These are phyloP conservation scores for Trematosphaeria pertusa DNA, from an alignment of 2,329 filamentous ascomycete genomes.

Conservation along the genomic window DNA sequence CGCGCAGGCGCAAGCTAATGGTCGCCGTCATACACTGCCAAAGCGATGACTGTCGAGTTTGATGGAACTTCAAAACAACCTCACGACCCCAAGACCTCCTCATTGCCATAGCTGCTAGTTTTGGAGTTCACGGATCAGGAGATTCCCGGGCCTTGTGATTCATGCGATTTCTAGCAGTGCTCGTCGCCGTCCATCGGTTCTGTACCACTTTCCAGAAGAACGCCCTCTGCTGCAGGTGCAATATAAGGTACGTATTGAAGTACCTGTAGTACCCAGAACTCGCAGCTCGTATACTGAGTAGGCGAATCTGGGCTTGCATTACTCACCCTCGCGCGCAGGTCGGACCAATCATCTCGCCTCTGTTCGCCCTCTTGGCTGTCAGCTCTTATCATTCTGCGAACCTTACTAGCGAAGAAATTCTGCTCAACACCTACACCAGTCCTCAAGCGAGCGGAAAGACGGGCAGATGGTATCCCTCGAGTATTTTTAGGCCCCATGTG, in stretches of 20 bases:
- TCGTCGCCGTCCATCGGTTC: no score
- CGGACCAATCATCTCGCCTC: slow-evolving; percentile 23
- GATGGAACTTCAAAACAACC: no score
- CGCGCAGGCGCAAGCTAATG: no score
- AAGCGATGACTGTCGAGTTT: no score
- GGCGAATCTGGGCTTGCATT: slow-evolving; percentile 10
- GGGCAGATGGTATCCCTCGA: slow-evolving; percentile 9
- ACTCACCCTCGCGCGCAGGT: slow-evolving; percentile 4
- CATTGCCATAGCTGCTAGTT: no score
- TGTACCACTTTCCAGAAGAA: slow-evolving; percentile 13
- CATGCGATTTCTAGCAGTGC: slow-evolving; percentile 9
- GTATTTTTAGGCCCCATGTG: slow-evolving; percentile 12
- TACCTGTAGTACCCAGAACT: slow-evolving; percentile 14
- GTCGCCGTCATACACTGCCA: no score
- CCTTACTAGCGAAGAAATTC: slow-evolving; percentile 3
- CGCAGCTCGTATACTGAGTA: slow-evolving; percentile 25
- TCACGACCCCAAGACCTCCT: no score
- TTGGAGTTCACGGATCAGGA: no score
- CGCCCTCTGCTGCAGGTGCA: slow-evolving; percentile 21
- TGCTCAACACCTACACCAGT: slow-evolving; percentile 1
- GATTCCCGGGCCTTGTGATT: no score
- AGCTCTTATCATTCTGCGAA: slow-evolving; percentile 25
- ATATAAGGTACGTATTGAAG: slow-evolving; percentile 29
- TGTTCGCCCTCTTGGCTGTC: slow-evolving; percentile 22
- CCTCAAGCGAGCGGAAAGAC: slow-evolving; percentile 20